These are phyloP conservation scores for Fusarium decemcellulare DNA, from an alignment of 2,329 filamentous ascomycete genomes.

Conservation along the genomic window DNA sequence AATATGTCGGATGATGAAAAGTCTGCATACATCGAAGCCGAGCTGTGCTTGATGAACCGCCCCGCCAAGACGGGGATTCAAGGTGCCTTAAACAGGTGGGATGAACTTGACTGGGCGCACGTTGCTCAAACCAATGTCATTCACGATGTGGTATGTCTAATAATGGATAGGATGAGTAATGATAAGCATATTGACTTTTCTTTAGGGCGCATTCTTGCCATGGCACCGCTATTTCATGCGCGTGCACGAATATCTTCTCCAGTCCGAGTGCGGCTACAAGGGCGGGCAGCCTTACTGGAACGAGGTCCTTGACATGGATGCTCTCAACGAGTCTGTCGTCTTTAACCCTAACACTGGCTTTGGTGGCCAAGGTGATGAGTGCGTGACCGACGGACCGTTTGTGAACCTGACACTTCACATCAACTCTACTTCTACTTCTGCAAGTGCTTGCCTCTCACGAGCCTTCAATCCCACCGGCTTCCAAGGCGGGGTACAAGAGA, in stretches of 20 bases:
- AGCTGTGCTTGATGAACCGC: background rate
- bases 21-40: background rate
- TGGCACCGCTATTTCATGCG: slow-evolving; percentile 29
- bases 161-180: background rate
- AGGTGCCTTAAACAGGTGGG: slow-evolving; percentile 19
- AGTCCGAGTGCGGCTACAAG: slow-evolving; percentile 20
- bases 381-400: slow-evolving; percentile 25
- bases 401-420: slow-evolving; percentile 19
- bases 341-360: slow-evolving; percentile 20
- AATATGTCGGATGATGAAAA: background rate
- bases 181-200: background rate
- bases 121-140: slow-evolving; percentile 20
- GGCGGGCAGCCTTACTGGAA: slow-evolving; percentile 29
- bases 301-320: slow-evolving; percentile 15
- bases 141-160: slow-evolving; percentile 26
- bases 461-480: slow-evolving; percentile 14
- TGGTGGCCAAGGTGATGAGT: slow-evolving; percentile 15
- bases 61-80: slow-evolving; percentile 9
- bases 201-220: slow-evolving; percentile 20
- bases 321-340: slow-evolving; percentile 6
- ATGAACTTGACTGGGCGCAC: slow-evolving; percentile 23
- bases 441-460: background rate
- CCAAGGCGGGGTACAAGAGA: slow-evolving; percentile 8
- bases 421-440: background rate
- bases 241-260: slow-evolving; percentile 20